Base-by-base conservation (phyloP, 176 grass and related monocot species). In the Oryza meridionalis region DNA sequence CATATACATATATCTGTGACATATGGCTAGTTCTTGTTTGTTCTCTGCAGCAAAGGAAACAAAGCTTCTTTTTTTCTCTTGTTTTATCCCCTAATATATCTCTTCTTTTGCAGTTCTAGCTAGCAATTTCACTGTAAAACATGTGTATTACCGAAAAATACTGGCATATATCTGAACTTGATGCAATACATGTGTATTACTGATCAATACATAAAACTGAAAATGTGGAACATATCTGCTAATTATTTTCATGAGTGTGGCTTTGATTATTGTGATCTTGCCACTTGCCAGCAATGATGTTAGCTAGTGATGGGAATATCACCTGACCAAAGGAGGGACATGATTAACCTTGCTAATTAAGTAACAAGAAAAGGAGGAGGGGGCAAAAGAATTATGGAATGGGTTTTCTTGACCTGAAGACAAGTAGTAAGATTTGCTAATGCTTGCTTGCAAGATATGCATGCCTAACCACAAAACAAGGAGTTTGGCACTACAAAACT, bases 371-470 rank as follows among this genome's bases (percentile, higher is more conserved):
- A 12, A 29, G 51, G 51, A 55, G 17, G 5, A 14, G 51, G 5
- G 10, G n/a, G 27, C 0, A 70, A 58, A 26, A 84, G 19, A 37
- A 75, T 5, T n/a, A 51, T 13, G 27, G 27, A 61, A 51, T 69
- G 49, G 3, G 80, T 49, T 65, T 22, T 27, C 63, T 49, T 11
- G 73, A 51, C 70, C 4, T 25, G 5, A 35, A 33, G 27, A 70
- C 65, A 64, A 55, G 46, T n/a, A 7, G 46, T n/a, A 33, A 11
- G 25, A 19, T 17, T 65, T 65, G 33, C 47, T 49, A 40, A 72
- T 81, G 72, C 77, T 89, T 76, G 77, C 72, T 90, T 86, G 78
- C 78, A 86, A 82, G 78, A 82, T 86, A 86, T 82, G 78, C 22
- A 61, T 61, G 55, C 21, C 55, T 61, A 61, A 61, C 66, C 77